Conservation (phyloP, 83 land plant species). For the Diphasiastrum complanatum region DNA sequence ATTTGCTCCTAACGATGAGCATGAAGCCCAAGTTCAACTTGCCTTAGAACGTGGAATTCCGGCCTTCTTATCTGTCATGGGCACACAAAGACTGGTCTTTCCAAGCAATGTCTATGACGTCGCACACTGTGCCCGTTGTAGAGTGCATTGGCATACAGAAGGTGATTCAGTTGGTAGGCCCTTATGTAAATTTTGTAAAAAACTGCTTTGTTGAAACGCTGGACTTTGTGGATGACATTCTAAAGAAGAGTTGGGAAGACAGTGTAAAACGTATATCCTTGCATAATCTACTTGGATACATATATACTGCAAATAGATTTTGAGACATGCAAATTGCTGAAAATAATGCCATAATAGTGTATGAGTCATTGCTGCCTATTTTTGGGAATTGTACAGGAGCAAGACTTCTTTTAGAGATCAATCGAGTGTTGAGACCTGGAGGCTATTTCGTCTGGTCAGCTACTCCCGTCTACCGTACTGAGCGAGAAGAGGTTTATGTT, state of each 20-base stretch:
- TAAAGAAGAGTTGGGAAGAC: too few species aligned
- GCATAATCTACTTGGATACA: neutral
- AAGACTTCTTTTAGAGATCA: conserved; percentile 21
- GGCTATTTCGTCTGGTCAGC: conserved; percentile 30
- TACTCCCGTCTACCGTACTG: conserved; percentile 17
- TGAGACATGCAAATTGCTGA: neutral
- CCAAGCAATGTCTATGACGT: conserved; percentile 15
- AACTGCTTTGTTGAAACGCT: too few species aligned
- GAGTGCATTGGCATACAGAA: conserved; percentile 16
- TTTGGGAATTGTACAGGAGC: conserved; percentile 15
- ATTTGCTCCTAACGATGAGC: conserved; percentile 26
- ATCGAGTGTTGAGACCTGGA: conserved; percentile 23
- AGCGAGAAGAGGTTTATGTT: conserved; percentile 5
- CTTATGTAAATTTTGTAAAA: too few species aligned
- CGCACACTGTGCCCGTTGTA: conserved; percentile 11
- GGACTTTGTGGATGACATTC: too few species aligned
- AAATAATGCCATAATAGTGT: neutral
- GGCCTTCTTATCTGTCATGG: conserved; percentile 12
- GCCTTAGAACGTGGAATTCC: conserved; percentile 6
- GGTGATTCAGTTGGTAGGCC: neutral
- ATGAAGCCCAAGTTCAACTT: conserved; percentile 24
- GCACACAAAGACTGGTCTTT: conserved; percentile 9
- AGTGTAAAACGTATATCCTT: too few species aligned
- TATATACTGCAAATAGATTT: neutral
- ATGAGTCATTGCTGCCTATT: neutral